Base-by-base conservation (phyloP, 225 moss, liverwort and hornwort species). In the Polytrichum commune region DNA sequence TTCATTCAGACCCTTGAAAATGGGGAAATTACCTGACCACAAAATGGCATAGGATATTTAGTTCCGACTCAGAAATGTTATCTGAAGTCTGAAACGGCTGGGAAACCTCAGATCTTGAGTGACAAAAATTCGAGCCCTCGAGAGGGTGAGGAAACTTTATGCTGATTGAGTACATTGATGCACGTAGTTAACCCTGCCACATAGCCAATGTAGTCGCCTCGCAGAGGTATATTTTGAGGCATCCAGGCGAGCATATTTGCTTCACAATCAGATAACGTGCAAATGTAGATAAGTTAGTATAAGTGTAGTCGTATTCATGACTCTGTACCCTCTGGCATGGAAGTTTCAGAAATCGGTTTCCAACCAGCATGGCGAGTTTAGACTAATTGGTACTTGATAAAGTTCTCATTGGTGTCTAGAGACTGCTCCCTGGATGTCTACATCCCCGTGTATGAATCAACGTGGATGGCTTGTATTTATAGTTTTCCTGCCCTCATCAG, bases 71-170 rank as follows among this genome's bases (percentile, higher is more conserved):
- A 24, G 72, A 5, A 25, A 71, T 68, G 75, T 72, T 68, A 81
- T 60, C 33, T 81, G 75, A 78, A 79, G 66, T 74, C 69, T 71
- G 79, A 55, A 63, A 60, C 60, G 76, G 64, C 73, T 81, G 76
- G 27, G 72, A 80, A 73, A 53, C 76, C 76, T 54, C 66, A 25
- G 71, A 69, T 77, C 30, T 65, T 82, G 70, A 86, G 74, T 77
- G 75, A 75, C 79, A 73, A 72, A 26, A 74, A 77, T 28, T 77
- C 74, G 76, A 77, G 76, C 82, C 77, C 74, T 66, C 60, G 72
- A 82, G 66, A 74, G 76, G 79, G 79, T 57, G 82, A 74, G 77
- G 77, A 68, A 63, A 74, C 72, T 73, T 66, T 69, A 79, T 63
- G 70, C 74, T 65, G 62, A 16, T 16, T 63, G 62, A 63, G 62